Conservation (phyloP, 331 rosid genomes). For the Rosa hybrid region DNA sequence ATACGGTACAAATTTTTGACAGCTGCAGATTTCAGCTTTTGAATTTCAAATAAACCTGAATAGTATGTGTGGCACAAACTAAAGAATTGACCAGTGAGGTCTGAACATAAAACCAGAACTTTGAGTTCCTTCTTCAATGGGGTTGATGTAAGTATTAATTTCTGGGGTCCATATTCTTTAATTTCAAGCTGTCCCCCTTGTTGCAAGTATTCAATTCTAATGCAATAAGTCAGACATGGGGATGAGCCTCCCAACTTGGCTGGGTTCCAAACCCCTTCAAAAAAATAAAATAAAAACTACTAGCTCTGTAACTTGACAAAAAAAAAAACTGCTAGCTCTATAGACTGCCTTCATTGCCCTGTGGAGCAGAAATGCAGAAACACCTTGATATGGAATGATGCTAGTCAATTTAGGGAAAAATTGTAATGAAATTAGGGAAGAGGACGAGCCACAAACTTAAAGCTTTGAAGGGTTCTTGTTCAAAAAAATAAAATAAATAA, state of each 20-base stretch:
- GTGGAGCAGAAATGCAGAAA: neutral
- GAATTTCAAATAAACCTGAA: neutral
- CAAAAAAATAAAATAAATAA: too few relatives aligned
- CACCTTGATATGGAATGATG: neutral
- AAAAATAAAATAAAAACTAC: too few relatives aligned
- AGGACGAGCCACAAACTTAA: neutral
- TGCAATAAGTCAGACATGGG: too few relatives aligned
- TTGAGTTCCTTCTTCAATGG: neutral
- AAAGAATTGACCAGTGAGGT: neutral
- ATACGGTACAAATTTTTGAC: neutral
- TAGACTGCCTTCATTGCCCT: constrained; percentile 3
- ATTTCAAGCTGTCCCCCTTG: neutral
- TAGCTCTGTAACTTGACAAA: too few relatives aligned
- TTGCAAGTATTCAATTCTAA: too few relatives aligned
- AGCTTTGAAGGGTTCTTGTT: neutral
- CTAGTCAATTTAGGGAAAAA: neutral
- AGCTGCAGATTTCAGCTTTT: neutral
- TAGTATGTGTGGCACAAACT: neutral
- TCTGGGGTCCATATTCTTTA: constrained; percentile 11
- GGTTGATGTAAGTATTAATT: neutral
- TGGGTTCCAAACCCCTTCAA: too few relatives aligned
- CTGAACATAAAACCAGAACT: neutral
- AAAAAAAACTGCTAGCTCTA: too few relatives aligned
- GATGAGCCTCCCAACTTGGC: too few relatives aligned
- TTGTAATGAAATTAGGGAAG: neutral